Evolutionary conservation across 306 rosid genomes (phyloP).

Genomic region (Cicer judaicum): DNA sequence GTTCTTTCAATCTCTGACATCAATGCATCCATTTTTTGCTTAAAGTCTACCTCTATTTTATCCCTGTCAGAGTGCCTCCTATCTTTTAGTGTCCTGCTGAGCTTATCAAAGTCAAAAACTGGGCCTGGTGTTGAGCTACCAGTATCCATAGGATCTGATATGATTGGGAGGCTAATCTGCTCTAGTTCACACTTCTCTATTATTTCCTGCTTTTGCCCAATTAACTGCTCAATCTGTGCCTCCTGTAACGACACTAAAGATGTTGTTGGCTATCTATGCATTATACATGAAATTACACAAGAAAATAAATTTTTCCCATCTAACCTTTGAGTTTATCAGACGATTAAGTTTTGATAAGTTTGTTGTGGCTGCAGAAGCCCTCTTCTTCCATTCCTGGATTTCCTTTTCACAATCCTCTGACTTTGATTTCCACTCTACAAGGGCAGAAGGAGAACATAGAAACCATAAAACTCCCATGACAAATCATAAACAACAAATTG

Average conservation of each 20-base stretch:
- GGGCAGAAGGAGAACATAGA: conserved; percentile 19
- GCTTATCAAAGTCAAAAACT: conserved; percentile 71
- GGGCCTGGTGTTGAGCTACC: conserved; percentile 69
- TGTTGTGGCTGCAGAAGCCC: conserved; percentile 84
- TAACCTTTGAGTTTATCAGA: conserved; percentile 86
- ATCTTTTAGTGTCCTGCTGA: conserved; percentile 71
- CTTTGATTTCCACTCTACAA: conserved; percentile 87
- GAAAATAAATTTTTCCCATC: conserved; percentile 29
- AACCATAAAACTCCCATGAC: conserved; percentile 33
- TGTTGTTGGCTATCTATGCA: conserved; percentile 39
- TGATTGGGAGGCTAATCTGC: conserved; percentile 72
- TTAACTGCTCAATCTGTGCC: conserved; percentile 76
- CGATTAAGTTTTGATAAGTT: conserved; percentile 84
- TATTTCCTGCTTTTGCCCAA: conserved; percentile 80
- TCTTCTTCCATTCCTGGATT: conserved; percentile 95
- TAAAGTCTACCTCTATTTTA: conserved; percentile 78
- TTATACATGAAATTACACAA: conserved; percentile 28
- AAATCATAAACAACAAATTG: conserved; percentile 16
- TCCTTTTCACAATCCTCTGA: conserved; percentile 92
- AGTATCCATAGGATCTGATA: conserved; percentile 87
- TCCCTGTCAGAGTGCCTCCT: conserved; percentile 71
- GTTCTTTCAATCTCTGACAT: conserved; percentile 90
- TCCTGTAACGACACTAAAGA: conserved; percentile 62
- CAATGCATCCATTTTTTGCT: conserved; percentile 75
- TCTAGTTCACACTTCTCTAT: conserved; percentile 87